Percentiles rank a stretch among this genome's conserved stretches.
Conservation (phyloP, 495 filamentous ascomycete genomes). For the Clavariopsis aquatica region DNA sequence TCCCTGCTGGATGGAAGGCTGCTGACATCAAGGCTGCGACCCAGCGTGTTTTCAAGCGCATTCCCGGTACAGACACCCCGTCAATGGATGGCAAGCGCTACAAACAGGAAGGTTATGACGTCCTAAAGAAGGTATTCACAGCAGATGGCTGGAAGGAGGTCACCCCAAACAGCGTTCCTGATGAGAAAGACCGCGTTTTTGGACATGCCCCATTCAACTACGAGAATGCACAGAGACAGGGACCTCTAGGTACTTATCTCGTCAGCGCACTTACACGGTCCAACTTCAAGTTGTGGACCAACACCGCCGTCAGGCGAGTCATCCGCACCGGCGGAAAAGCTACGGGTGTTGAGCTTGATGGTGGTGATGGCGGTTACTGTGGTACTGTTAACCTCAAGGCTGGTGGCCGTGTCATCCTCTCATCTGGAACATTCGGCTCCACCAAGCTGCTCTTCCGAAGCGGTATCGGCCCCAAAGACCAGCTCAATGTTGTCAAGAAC, state of each 20-base stretch:
- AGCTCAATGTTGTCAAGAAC: constrained; percentile 42
- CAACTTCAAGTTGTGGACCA: constrained; percentile 69
- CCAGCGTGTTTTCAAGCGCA: constrained; percentile 63
- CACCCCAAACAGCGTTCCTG: constrained; percentile 60
- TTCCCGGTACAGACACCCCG: constrained; percentile 68
- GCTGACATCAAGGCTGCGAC: constrained; percentile 61
- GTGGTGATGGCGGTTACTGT: constrained; percentile 55
- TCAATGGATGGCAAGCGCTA: constrained; percentile 70
- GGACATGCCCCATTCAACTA: constrained; percentile 71
- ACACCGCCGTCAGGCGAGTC: constrained; percentile 66
- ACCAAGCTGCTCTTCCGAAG: constrained; percentile 64
- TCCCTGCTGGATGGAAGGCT: constrained; percentile 71
- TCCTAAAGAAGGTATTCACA: constrained; percentile 59
- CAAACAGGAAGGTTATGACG: constrained; percentile 64
- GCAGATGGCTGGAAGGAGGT: constrained; percentile 63
- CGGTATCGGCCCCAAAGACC: constrained; percentile 45
- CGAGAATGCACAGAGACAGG: constrained; percentile 64
- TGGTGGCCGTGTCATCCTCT: constrained; percentile 65
- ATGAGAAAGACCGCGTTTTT: constrained; percentile 67
- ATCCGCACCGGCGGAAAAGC: constrained; percentile 61
- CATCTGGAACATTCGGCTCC: constrained; percentile 70
- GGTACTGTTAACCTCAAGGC: constrained; percentile 63
- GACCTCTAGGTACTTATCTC: constrained; percentile 74
- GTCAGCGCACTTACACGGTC: constrained; percentile 58
- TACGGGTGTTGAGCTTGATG: constrained; percentile 68